Base-by-base conservation (phyloP, 768 basidiomycete species). In the Podaxis sp. region DNA sequence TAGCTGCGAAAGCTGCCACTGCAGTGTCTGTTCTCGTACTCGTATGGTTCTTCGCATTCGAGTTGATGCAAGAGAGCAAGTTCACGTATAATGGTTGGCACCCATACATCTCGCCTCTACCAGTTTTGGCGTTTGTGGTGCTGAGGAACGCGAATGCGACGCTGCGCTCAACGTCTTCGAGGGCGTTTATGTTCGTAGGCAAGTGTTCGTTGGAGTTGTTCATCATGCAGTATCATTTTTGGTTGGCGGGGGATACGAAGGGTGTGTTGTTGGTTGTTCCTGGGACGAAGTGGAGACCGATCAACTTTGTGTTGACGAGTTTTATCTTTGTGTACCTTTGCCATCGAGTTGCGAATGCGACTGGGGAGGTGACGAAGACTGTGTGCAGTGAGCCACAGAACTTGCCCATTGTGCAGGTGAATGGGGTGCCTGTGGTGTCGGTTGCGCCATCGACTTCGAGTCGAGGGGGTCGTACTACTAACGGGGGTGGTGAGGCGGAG, bases 151-250 rank as follows among this genome's bases (percentile, higher is more conserved):
- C 91, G 18, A 93, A 77, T 48, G 75, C 80, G 2, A 74, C 83
- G 54, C 76, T 95, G 47, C 87, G 94, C 42, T 90, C 90, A 2
- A 80, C 79, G 38, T 83, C 83, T 21, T 90, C 87, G 10, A 78
- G 76, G 13, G 72, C 84, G 28, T 95, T 94, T 74, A 85, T 85
- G 25, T 93, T 91, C 74, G 79, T 95, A 55, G 94, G 94, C 42
- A 85, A 78, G 69, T 94, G 91, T 73, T 95, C 93, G 4, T 80
- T 96, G 57, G 94, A 97, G 73, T 89, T 93, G 0, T 97, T 95
- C 71, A 89, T 95, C 68, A 83, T 95, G 61, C 93, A 96, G 69
- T 95, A 87, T 71, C 93, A 92, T 67, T 74, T 91, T 47, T 94
- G 91, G 91, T 78, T 94, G 36, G 93, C 90, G 0, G 90, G 81